Evolutionary conservation across 2,329 filamentous ascomycete species (phyloP).

Genomic region (Coniochaeta sp.): DNA sequence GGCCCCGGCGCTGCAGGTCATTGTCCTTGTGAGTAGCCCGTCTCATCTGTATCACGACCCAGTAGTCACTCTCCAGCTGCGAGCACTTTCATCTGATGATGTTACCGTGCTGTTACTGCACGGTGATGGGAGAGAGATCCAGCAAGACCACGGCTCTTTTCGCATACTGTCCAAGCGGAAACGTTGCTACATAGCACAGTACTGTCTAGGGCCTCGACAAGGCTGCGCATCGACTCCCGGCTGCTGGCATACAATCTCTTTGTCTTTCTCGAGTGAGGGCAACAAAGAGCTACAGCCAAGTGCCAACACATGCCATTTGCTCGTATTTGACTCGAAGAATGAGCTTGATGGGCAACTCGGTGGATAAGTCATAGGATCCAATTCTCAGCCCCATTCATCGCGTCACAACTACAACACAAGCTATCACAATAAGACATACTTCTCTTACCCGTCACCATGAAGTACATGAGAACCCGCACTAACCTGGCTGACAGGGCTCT

Average conservation of each 20-base stretch:
- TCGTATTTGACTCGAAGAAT: neutral
- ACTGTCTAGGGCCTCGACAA: no score
- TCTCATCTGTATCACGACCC: neutral
- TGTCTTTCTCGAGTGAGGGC: neutral
- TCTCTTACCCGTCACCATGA: neutral
- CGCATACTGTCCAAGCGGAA: neutral
- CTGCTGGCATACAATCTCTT: neutral
- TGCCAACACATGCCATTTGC: neutral
- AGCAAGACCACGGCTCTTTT: no score
- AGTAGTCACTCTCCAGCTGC: no score
- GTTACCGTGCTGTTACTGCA: no score
- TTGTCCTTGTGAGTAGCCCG: constrained; percentile 57
- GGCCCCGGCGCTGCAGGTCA: constrained; percentile 68
- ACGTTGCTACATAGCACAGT: neutral
- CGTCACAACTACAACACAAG: neutral
- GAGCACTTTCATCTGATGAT: no score
- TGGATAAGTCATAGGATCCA: no score
- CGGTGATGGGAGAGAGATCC: no score
- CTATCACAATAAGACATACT: neutral
- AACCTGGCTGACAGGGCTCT: constrained; percentile 55
- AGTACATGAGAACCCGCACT: constrained; percentile 10
- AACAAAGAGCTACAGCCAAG: neutral
- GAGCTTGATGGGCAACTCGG: no score
- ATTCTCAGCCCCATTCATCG: neutral
- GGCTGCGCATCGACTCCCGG: neutral